These are phyloP conservation scores for Cucurbita pepo DNA, from an alignment of 306 rosid species.

Conservation along the genomic window DNA sequence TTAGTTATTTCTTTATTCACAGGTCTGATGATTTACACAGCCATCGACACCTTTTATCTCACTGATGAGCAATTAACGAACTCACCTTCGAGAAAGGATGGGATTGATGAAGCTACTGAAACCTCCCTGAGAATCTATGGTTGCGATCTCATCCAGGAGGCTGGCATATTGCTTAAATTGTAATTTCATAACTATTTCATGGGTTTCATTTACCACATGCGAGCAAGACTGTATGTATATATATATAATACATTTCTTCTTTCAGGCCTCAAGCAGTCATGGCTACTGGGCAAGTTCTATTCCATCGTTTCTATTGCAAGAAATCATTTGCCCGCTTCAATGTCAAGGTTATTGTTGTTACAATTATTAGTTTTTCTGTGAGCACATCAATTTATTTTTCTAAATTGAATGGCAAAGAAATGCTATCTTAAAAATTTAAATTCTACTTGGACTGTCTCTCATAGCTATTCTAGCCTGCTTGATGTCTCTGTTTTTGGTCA, in stretches of 20 bases:
- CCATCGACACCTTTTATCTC: conserved; percentile 78
- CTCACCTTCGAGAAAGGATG: conserved; percentile 76
- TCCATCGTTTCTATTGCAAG: conserved; percentile 92
- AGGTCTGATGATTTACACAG: conserved; percentile 59
- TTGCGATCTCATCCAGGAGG: conserved; percentile 90
- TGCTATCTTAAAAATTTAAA: neutral
- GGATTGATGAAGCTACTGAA: conserved; percentile 64
- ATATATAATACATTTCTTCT: neutral
- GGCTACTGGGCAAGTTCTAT: conserved; percentile 95
- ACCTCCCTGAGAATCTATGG: conserved; percentile 77
- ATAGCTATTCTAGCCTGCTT: neutral
- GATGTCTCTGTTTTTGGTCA: neutral
- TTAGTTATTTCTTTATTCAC: neutral
- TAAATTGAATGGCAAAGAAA: neutral
- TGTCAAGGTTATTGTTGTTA: conserved; percentile 44
- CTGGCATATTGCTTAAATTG: conserved; percentile 83
- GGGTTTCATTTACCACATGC: neutral
- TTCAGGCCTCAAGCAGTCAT: conserved; percentile 89
- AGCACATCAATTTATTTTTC: neutral
- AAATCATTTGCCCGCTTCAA: conserved; percentile 87
- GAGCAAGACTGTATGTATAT: neutral
- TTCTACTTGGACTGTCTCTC: neutral
- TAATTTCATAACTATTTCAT: conserved; percentile 19
- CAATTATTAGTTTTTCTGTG: neutral
- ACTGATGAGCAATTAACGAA: conserved; percentile 43